Conservation (phyloP, 1,284 basidiomycete species). For the Omphalotus olearius region DNA sequence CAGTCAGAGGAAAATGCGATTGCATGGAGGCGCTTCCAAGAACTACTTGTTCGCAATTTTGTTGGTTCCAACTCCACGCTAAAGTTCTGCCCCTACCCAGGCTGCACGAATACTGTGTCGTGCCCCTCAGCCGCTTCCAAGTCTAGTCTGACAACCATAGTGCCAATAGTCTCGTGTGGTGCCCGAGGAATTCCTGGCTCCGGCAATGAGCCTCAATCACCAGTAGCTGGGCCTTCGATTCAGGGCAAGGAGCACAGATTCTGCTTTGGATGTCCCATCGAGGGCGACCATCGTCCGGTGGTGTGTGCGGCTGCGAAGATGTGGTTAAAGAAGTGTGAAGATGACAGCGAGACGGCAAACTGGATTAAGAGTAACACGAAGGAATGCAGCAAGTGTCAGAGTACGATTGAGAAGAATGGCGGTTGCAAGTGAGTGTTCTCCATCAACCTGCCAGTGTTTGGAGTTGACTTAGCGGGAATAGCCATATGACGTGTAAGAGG, state of each 20-base stretch:
- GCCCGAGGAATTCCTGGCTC: slow-evolving; percentile 36
- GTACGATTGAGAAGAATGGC: slow-evolving; percentile 99
- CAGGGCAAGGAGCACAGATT: slow-evolving; percentile 64
- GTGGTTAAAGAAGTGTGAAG: slow-evolving; percentile 97
- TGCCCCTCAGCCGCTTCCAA: slow-evolving; percentile 76
- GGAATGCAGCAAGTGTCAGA: slow-evolving; percentile 93
- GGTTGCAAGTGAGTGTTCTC: slow-evolving; percentile 86
- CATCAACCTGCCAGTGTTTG: slow-evolving; percentile 5
- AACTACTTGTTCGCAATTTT: slow-evolving; percentile 86
- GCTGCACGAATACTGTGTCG: slow-evolving; percentile 85
- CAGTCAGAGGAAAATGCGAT: slow-evolving; percentile 39
- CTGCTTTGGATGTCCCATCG: slow-evolving; percentile 88
- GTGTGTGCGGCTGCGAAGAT: slow-evolving; percentile 86
- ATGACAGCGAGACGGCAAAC: slow-evolving; percentile 98
- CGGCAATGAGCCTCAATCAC: background rate
- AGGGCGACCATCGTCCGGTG: slow-evolving; percentile 87
- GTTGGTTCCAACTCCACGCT: slow-evolving; percentile 83
- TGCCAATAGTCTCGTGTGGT: slow-evolving; percentile 88
- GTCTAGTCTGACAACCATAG: slow-evolving; percentile 71
- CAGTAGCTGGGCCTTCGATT: slow-evolving; percentile 10
- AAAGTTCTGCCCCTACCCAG: slow-evolving; percentile 90
- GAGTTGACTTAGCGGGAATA: slow-evolving; percentile 27
- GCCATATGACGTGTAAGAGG: slow-evolving; percentile 99
- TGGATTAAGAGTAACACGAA: slow-evolving; percentile 99
- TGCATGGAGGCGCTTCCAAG: slow-evolving; percentile 71